A percentile compares a stretch with the other conserved stretches of the same genome.
Conservation (phyloP, 192 early-diverging fungal genomes). For the Umbelopsis vinacea region DNA sequence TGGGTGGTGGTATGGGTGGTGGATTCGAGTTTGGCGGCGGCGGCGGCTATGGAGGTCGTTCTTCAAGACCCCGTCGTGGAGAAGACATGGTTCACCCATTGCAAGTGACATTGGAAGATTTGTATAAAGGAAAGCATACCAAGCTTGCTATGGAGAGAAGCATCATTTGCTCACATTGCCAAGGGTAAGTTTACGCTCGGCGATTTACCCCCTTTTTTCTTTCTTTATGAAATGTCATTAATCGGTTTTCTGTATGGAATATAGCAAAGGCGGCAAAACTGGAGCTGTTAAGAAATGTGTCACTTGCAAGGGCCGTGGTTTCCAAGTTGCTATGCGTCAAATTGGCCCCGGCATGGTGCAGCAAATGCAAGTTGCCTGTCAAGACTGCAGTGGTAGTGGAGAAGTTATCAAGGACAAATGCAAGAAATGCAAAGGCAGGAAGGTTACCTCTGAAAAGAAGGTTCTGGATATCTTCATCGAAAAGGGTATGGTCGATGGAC, state of each 20-base stretch:
- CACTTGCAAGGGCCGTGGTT: slow-evolving; percentile 80
- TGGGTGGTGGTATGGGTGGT: slow-evolving; percentile 58
- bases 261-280: slow-evolving; percentile 84
- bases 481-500: slow-evolving; percentile 91
- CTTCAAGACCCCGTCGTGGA: slow-evolving; percentile 46
- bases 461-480: slow-evolving; percentile 91
- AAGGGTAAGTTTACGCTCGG: slow-evolving; percentile 47
- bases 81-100: slow-evolving; percentile 73
- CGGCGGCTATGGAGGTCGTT: slow-evolving; percentile 40
- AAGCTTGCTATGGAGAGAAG: slow-evolving; percentile 84
- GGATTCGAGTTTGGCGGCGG: slow-evolving; percentile 45
- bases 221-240: background rate
- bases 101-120: slow-evolving; percentile 88
- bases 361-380: slow-evolving; percentile 84
- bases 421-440: slow-evolving; percentile 91
- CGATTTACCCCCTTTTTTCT: too few species aligned
- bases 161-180: slow-evolving; percentile 65
- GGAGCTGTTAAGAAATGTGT: slow-evolving; percentile 72
- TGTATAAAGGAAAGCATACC: slow-evolving; percentile 90
- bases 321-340: slow-evolving; percentile 79
- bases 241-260: background rate
- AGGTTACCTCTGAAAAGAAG: slow-evolving; percentile 87
- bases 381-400: slow-evolving; percentile 83
- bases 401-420: slow-evolving; percentile 86
- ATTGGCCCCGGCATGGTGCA: slow-evolving; percentile 92